A percentile compares a stretch with the other conserved stretches of the same genome.
Conservation (phyloP, 768 basidiomycete genomes). For the Artomyces pyxidatus region DNA sequence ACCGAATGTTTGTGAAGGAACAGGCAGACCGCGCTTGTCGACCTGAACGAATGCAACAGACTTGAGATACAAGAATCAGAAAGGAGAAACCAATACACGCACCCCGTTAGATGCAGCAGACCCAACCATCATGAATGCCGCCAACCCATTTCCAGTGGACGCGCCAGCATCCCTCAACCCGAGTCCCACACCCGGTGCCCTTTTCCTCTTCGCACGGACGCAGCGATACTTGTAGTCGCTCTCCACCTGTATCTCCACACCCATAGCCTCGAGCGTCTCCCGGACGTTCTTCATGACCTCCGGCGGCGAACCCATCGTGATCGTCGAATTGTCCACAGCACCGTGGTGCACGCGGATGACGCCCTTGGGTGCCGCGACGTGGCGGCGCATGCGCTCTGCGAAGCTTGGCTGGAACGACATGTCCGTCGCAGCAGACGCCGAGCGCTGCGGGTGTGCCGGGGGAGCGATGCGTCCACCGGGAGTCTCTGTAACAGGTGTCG, state of each 20-base stretch:
- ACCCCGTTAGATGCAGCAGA: slow-evolving; percentile 85
- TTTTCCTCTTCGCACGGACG: slow-evolving; percentile 63
- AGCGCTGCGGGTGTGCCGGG: slow-evolving; percentile 8
- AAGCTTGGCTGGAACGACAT: slow-evolving; percentile 12
- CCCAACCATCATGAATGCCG: slow-evolving; percentile 71
- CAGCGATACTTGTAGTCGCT: slow-evolving; percentile 89
- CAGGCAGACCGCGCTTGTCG: slow-evolving; percentile 81
- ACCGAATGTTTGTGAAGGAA: slow-evolving; percentile 69
- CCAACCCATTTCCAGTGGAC: slow-evolving; percentile 39
- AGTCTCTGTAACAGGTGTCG: neutral
- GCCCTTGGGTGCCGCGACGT: slow-evolving; percentile 30
- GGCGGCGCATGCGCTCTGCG: slow-evolving; percentile 23
- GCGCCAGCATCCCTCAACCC: slow-evolving; percentile 33
- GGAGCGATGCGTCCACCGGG: slow-evolving; percentile 1
- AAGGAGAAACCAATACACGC: slow-evolving; percentile 26
- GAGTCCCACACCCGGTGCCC: slow-evolving; percentile 27
- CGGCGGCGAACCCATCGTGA: slow-evolving; percentile 77
- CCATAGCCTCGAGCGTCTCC: slow-evolving; percentile 79
- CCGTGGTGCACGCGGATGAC: slow-evolving; percentile 82
- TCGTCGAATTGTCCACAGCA: slow-evolving; percentile 82
- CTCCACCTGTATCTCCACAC: slow-evolving; percentile 81
- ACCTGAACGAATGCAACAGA: slow-evolving; percentile 40
- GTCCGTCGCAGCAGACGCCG: slow-evolving; percentile 5
- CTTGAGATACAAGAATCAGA: slow-evolving; percentile 4
- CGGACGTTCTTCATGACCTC: slow-evolving; percentile 85